These are phyloP conservation scores for Colletotrichum tanaceti DNA, from an alignment of 2,329 filamentous ascomycete genomes.

Conservation along the genomic window DNA sequence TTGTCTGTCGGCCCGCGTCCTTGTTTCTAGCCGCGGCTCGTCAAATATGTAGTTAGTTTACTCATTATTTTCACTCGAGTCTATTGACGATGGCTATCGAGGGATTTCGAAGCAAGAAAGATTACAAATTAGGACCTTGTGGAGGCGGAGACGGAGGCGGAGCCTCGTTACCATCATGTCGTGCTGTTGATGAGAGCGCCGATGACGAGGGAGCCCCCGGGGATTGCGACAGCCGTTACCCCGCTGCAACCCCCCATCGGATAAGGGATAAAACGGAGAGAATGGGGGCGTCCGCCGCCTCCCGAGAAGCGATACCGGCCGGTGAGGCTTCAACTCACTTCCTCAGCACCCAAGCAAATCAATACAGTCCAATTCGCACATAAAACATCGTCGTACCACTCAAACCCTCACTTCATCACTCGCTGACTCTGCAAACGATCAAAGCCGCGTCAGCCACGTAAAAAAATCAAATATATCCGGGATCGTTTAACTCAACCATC, in stretches of 20 bases:
- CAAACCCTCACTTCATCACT: too few relatives aligned
- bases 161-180: constrained; percentile 8
- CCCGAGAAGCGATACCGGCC: constrained; percentile 4
- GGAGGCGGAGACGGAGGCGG: background rate
- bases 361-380: background rate
- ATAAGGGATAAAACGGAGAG: constrained; percentile 36
- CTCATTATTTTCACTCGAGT: background rate
- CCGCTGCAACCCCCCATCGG: constrained; percentile 32
- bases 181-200: background rate
- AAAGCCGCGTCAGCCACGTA: background rate
- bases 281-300: background rate
- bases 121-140: background rate
- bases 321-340: background rate
- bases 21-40: background rate
- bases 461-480: background rate
- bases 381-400: constrained; percentile 6
- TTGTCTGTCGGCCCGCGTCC: background rate
- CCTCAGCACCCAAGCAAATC: background rate
- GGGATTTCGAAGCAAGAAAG: too few relatives aligned
- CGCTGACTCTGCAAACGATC: background rate
- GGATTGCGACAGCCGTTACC: constrained; percentile 35
- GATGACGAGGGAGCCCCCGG: background rate
- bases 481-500: background rate
- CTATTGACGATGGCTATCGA: too few relatives aligned
- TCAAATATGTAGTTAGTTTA: background rate